Percentiles rank a stretch among this genome's conserved stretches.
Evolutionary conservation across 1,139 yeast species (phyloP).

Genomic region (Yamadazyma buinensis): DNA sequence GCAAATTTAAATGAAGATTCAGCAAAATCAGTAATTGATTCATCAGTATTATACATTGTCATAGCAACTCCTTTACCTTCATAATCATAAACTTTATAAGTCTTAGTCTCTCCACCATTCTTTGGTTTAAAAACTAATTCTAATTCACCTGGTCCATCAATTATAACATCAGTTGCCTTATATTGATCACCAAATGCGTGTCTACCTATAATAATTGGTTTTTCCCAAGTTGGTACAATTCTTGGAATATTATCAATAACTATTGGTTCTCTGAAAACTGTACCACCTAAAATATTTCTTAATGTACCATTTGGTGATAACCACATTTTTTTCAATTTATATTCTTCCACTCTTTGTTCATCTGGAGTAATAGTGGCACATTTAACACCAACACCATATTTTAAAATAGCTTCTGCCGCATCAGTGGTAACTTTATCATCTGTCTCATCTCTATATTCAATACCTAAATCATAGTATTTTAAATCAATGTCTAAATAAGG

Average conservation of each 20-base stretch:
- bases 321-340: constrained; percentile 92
- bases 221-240: constrained; percentile 88
- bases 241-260: constrained; percentile 87
- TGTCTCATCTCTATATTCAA: constrained; percentile 81
- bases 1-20: constrained; percentile 90
- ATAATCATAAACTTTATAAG: constrained; percentile 37
- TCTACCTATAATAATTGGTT: constrained; percentile 94
- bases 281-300: constrained; percentile 91
- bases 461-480: constrained; percentile 88
- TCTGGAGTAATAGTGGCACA: constrained; percentile 99
- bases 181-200: constrained; percentile 98
- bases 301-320: constrained; percentile 95
- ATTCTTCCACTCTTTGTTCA: constrained; percentile 90
- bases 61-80: constrained; percentile 82
- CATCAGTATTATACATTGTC: constrained; percentile 94
- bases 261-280: constrained; percentile 95
- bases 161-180: constrained; percentile 81
- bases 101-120: constrained; percentile 48
- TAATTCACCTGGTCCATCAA: constrained; percentile 76
- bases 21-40: constrained; percentile 86
- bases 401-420: constrained; percentile 84
- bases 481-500: constrained; percentile 87
- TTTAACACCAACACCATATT: constrained; percentile 90
- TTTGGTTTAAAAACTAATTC: constrained; percentile 76
- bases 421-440: constrained; percentile 85